Evolutionary conservation across 2,329 filamentous ascomycete species (phyloP).

Genomic region (Pseudogymnoascus sp.): DNA sequence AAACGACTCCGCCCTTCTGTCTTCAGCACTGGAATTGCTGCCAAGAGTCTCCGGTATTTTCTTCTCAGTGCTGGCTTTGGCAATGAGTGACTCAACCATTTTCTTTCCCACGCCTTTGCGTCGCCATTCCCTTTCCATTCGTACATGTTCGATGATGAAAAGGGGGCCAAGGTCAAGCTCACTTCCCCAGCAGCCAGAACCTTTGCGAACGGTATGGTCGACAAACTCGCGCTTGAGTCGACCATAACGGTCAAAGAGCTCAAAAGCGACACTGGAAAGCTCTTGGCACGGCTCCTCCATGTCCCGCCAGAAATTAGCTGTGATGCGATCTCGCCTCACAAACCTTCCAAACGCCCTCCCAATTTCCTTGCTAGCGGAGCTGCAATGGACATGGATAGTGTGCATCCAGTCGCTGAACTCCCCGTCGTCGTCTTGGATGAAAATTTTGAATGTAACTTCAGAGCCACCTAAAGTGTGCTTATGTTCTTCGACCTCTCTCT

Average conservation of each 20-base stretch:
- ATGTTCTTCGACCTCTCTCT: conserved; percentile 13
- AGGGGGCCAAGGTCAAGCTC: conserved; percentile 28
- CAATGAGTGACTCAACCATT: conserved; percentile 28
- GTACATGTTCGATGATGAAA: conserved; percentile 22
- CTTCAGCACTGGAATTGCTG: conserved; percentile 14
- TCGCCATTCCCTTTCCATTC: conserved; percentile 19
- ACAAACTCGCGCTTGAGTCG: conserved; percentile 30
- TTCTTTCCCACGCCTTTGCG: conserved; percentile 29
- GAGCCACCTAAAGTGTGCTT: neutral
- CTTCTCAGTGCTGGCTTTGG: conserved; percentile 14
- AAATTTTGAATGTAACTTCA: neutral
- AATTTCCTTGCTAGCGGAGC: conserved; percentile 17
- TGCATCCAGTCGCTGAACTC: conserved; percentile 16
- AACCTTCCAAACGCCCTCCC: conserved; percentile 22
- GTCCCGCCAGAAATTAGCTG: conserved; percentile 27
- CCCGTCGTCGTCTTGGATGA: neutral
- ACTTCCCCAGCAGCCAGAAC: conserved; percentile 25
- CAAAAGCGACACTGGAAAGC: conserved; percentile 29
- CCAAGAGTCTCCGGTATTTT: neutral
- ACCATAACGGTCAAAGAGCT: conserved; percentile 35
- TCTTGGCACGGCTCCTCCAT: conserved; percentile 30
- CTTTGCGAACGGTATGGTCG: conserved; percentile 24
- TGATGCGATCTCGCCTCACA: conserved; percentile 23
- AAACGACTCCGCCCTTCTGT: conserved; percentile 12
- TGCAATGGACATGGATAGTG: conserved; percentile 14